Percentiles rank a stretch among this genome's conserved stretches.
These are phyloP conservation scores for Acidomyces sp. DNA, from an alignment of 495 filamentous ascomycete genomes.

Conservation along the genomic window DNA sequence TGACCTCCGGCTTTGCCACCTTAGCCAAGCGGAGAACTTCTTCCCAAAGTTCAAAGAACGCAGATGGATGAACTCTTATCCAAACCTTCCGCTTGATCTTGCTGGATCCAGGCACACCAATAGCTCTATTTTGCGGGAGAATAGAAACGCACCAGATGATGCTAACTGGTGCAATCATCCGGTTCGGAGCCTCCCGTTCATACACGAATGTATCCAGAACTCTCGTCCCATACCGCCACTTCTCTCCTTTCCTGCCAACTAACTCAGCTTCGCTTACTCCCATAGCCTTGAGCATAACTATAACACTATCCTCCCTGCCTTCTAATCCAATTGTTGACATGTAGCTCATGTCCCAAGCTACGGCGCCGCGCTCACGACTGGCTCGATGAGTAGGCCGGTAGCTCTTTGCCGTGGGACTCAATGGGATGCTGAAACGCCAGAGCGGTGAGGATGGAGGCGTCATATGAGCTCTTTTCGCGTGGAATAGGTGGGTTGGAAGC, in stretches of 20 bases:
- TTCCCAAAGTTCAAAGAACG: conserved; percentile 73
- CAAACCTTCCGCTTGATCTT: conserved; percentile 47
- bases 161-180: conserved; percentile 60
- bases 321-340: conserved; percentile 74
- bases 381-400: conserved; percentile 81
- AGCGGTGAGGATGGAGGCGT: conserved; percentile 60
- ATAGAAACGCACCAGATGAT: conserved; percentile 55
- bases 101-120: conserved; percentile 18
- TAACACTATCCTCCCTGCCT: conserved; percentile 49
- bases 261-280: conserved; percentile 38
- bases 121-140: conserved; percentile 23
- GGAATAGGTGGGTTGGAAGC: conserved; percentile 90
- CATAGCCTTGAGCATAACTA: conserved; percentile 49
- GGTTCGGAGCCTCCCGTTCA: conserved; percentile 39
- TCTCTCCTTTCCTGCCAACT: conserved; percentile 38
- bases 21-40: conserved; percentile 58
- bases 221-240: conserved; percentile 64
- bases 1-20: conserved; percentile 55
- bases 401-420: conserved; percentile 76
- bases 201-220: conserved; percentile 55
- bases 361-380: conserved; percentile 48
- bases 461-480: conserved; percentile 85
- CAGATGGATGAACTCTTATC: conserved; percentile 74
- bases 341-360: conserved; percentile 93
- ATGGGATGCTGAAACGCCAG: conserved; percentile 78